phyloP scores from a whole-genome alignment of 345 rosid species.

The Combretum micranthum region DNA sequence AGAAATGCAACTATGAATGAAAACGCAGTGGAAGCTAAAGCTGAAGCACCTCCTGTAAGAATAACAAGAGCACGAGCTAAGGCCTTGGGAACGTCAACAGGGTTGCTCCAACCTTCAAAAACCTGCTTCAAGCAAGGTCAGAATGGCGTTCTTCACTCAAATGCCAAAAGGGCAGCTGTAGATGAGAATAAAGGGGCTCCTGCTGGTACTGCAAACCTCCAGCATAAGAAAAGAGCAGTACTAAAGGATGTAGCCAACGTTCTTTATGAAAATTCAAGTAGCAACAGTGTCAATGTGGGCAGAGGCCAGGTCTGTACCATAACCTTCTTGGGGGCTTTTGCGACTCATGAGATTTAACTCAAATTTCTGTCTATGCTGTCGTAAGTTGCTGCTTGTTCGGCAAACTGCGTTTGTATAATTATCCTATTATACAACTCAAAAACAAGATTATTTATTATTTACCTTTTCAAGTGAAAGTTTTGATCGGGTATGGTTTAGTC shows the following conservation, averaged over 20 bases:
- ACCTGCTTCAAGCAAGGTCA: constrained; percentile 59
- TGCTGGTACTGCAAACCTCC: constrained; percentile 24
- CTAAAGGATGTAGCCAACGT: constrained; percentile 71
- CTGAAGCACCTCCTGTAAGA: constrained; percentile 29
- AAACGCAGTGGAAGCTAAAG: constrained; percentile 30
- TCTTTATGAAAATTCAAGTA: constrained; percentile 17
- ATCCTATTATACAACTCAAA: too few relatives aligned
- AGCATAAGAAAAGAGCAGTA: constrained; percentile 70
- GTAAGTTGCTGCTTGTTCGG: constrained; percentile 3
- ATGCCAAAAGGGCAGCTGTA: constrained; percentile 38
- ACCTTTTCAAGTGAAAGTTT: too few relatives aligned
- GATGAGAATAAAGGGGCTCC: constrained; percentile 40
- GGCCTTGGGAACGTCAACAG: constrained; percentile 42
- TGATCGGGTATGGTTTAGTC: background rate
- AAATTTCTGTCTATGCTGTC: background rate
- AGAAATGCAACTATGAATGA: constrained; percentile 57
- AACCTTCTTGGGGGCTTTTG: constrained; percentile 1
- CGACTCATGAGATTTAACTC: background rate
- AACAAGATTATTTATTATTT: too few relatives aligned
- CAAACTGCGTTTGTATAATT: too few relatives aligned
- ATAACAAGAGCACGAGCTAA: constrained; percentile 74
- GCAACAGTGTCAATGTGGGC: constrained; percentile 26
- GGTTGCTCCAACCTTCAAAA: constrained; percentile 40
- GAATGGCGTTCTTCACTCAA: constrained; percentile 25
- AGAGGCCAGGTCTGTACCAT: constrained; percentile 39